Base-by-base conservation (phyloP, 176 grass and related monocot species). In the Aegilops umbellulata region DNA sequence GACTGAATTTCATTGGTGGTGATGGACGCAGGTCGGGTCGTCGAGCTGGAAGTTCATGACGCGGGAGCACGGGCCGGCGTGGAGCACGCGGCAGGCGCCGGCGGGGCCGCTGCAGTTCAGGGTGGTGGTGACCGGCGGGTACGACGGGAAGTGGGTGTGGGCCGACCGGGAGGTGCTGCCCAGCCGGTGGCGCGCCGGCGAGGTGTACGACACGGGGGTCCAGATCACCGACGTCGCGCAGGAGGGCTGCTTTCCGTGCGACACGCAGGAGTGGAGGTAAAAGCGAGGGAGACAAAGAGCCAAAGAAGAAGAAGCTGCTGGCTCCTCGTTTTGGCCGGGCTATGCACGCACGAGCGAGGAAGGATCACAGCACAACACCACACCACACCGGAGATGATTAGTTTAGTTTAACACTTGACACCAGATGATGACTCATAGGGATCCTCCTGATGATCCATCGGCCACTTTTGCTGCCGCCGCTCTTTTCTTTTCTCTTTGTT, bases 71-170 rank as follows among this genome's bases (percentile, higher is more conserved):
- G 97, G 97, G 0, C 92, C 97, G 79, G 94, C 91, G 31, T 99
- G 97, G 97, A 95, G 94, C 92, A 96, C 90, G 4, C 82, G 36
- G 32, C 84, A 90, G 60, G 90, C 79, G 60, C 97, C 94, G 74
- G 80, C 82, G 22, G 97, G 92, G 31, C 92, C 97, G 85, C 89
- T 99, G 76, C 97, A 99, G 85, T 60, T 99, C 78, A 86, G 97
- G 81, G 34, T 96, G 65, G 97, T 99, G 24, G 88, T 95, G 4
- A 98, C 96, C 20, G 93, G 91, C 62, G 96, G 96, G 12, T 98
- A 92, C 78, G 96, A 98, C 70, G 96, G 96, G 38, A 97, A 97
- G 80, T 97, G 95, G 92, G 38, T 94, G 4, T 97, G 95, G 95
- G 86, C 92, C 10, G 83, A 97, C 34, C 61, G 58, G 26, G 83